Evolutionary conservation across 169 alveolate species (phyloP), one percentile per base, ranked within the genome.

Genomic region (Plasmodium vinckei): DNA sequence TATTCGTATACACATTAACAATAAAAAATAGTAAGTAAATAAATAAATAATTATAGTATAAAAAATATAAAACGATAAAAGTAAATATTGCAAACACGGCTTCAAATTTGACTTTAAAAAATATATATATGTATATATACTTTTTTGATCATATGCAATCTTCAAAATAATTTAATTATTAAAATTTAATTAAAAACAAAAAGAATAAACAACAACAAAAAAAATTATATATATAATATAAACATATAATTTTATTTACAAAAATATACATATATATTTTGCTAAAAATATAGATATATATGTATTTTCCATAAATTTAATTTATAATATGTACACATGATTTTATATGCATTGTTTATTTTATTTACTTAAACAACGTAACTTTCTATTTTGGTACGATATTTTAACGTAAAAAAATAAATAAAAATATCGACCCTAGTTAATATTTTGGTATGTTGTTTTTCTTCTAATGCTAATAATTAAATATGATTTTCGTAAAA

Each of bases 161-260:
- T 60, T 54, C 56, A 60, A 61, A 59, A 72, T 72, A 59, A 59
- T 64, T 73, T 73, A 73, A 73, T 73, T 73, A 73, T 73, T 73
- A 73, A 73, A 73, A n/a, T 73, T 73, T 53, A 53, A 61, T 61
- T 73, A 60, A 73, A 73, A 73, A 73, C 70, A 46, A 33, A 51
- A 25, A 42, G 73, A 54, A 39, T 1, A 27, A 70, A 53, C 15
- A 70, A 70, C 82, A 70, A 70, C 17, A 69, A 69, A 69, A 69
- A 59, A 60, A 73, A 73, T 19, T 25, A 72, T 49, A 15, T 49
- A 15, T n/a, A 73, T 13, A 73, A 56, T 60, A 10, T 46, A 60
- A 61, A 73, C 46, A 61, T 12, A 19, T 17, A 27, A 61, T 61
- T 61, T 70, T 10, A 72, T 46, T 72, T 46, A 72, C 87, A 46